Base-by-base conservation (phyloP, 805 yeast genomes). In the Zygosaccharomyces gambellarensis region DNA sequence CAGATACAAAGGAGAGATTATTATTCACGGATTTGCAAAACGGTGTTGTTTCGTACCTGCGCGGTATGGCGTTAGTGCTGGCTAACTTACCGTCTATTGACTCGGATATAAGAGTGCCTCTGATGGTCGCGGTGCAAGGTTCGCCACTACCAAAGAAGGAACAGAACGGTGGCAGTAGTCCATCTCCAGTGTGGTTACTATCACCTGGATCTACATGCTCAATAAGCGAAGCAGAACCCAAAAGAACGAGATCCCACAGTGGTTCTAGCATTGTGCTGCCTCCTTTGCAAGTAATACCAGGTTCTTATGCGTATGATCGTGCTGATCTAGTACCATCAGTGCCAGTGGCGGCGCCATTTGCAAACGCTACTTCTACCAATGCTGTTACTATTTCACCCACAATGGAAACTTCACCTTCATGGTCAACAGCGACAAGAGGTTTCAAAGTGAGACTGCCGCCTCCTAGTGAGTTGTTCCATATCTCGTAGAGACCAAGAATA, bases 401-500 rank as follows among this genome's bases (percentile, higher is more conserved):
- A 4, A 17, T 34, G 22, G 38, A 34, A 9, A 34, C 38, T 17
- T 30, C 45, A 6, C 27, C 27, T 3, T 12, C 45, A 9, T 30
- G 23, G 45, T 28, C 32, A 12, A 42, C 36, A 8, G 11, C 32
- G 8, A 25, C 28, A 25, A 12, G 38, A 14, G 29, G 29, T 1
- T 42, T 42, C 29, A 41, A 46, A 6, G 52, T 54, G 19, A 48
- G 48, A 19, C 46, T 56, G 34, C 60, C 59, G 9, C 54, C 58
- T 10, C 60, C 59, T 8, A 53, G 57, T 19, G 55, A 55, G 28
- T 43, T 57, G 25, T 55, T 57, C 32, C 45, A 42, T 10, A 34
- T 34, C 22, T 34, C 38, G 11, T 34, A 21, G 19, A 22, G 19
- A 34, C 17, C 19, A 7, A 17, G 21, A 14, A 14, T n/a, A n/a